phyloP scores from a whole-genome alignment of 1,284 basidiomycete genomes.

The Puccinia horiana region DNA sequence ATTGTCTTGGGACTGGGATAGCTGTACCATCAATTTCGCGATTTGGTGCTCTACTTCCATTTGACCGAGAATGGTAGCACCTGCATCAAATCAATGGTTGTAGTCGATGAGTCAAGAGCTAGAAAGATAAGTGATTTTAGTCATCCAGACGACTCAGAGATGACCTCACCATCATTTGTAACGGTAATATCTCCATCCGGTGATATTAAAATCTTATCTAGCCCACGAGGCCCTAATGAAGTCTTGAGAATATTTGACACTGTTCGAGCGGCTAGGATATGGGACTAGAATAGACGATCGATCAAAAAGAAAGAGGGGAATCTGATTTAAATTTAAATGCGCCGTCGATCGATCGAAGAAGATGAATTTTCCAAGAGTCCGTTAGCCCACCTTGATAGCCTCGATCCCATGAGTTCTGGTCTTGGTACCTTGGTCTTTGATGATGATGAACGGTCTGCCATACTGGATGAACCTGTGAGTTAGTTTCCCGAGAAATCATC shows the following conservation, averaged over 20 bases:
- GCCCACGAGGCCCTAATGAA: conserved; percentile 88
- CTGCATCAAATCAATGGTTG: conserved; percentile 22
- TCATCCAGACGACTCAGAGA: background rate
- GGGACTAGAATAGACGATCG: conserved; percentile 66
- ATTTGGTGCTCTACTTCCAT: conserved; percentile 92
- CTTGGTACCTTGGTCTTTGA: conserved; percentile 86
- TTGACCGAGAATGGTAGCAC: conserved; percentile 57
- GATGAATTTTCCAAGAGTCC: background rate
- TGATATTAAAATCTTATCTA: conserved; percentile 98
- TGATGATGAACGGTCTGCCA: conserved; percentile 83
- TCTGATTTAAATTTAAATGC: conserved; percentile 38
- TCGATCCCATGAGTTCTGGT: conserved; percentile 90
- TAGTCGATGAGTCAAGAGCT: conserved; percentile 65
- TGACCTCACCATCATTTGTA: conserved; percentile 79
- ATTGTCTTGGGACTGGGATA: conserved; percentile 96
- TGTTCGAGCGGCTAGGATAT: conserved; percentile 88
- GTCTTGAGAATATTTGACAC: conserved; percentile 94
- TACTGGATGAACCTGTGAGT: conserved; percentile 65
- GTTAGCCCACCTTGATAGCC: conserved; percentile 80
- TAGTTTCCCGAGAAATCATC: background rate
- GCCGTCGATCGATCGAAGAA: background rate
- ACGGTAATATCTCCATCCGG: conserved; percentile 98
- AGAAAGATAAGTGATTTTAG: background rate
- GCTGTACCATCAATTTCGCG: conserved; percentile 92
- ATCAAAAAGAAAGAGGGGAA: conserved; percentile 43